A percentile compares a stretch with the other conserved stretches of the same genome.
These are phyloP conservation scores for Prorocentrum cordatum DNA, from an alignment of 169 alveolate genomes.

Conservation along the genomic window DNA sequence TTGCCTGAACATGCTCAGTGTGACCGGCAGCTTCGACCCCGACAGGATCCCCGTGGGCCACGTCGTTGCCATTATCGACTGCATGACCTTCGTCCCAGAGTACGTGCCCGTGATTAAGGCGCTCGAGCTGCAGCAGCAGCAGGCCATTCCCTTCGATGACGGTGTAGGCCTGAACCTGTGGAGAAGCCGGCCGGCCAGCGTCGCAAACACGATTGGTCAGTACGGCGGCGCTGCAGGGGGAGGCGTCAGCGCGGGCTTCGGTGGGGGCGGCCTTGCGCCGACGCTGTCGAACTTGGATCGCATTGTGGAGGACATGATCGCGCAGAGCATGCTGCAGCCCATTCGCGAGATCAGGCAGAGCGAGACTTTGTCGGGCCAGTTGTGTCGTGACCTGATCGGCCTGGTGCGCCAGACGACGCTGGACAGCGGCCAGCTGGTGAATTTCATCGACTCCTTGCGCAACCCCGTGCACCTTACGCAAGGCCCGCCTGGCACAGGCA, in stretches of 20 bases:
- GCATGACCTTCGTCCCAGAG: constrained; percentile 65
- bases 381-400: not conserved
- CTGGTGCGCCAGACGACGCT: constrained; percentile 1
- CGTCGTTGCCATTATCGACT: constrained; percentile 13
- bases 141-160: constrained; percentile 12
- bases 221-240: no score
- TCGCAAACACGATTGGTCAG: no score
- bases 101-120: constrained; percentile 44
- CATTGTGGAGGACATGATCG: not conserved
- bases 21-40: not conserved
- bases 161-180: not conserved
- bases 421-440: constrained; percentile 37
- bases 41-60: constrained; percentile 8
- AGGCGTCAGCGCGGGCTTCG: no score
- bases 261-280: no score
- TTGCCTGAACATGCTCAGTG: not conserved
- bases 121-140: not conserved
- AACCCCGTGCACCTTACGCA: constrained; percentile 45
- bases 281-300: no score
- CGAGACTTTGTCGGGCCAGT: not conserved
- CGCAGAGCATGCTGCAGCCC: constrained; percentile 26
- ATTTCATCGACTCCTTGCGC: constrained; percentile 31
- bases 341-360: constrained; percentile 5
- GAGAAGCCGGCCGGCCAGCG: not conserved
- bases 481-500: constrained; percentile 58